phyloP scores from a whole-genome alignment of 129 eudicot genomes.

The Smallanthus sonchifolius region DNA sequence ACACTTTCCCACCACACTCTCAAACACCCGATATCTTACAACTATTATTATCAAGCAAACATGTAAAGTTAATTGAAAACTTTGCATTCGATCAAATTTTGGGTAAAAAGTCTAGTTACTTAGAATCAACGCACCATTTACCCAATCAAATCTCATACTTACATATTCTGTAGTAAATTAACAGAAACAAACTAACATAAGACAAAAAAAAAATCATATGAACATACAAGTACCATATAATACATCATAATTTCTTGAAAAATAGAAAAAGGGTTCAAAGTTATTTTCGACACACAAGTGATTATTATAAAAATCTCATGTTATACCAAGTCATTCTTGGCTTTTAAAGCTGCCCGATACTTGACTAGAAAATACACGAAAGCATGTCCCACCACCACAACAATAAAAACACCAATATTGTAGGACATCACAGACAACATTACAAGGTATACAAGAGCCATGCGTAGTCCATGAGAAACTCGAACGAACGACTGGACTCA shows the following conservation, averaged over 20 bases:
- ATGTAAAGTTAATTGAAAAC: background rate
- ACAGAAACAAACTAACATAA: background rate
- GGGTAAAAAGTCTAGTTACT: background rate
- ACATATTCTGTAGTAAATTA: too few relatives aligned
- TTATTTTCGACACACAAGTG: too few relatives aligned
- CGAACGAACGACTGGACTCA: conserved; percentile 22
- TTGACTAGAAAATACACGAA: conserved; percentile 43
- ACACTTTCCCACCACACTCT: too few relatives aligned
- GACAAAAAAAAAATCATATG: too few relatives aligned
- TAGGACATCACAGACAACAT: conserved; percentile 76
- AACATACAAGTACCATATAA: background rate
- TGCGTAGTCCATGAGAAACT: conserved; percentile 40
- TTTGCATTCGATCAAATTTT: background rate
- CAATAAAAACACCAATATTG: conserved; percentile 50
- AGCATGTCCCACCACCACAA: conserved; percentile 46
- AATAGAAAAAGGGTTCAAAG: background rate
- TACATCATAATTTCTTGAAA: background rate
- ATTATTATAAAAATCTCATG: too few relatives aligned
- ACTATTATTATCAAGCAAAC: background rate
- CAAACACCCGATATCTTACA: too few relatives aligned
- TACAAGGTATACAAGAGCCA: conserved; percentile 49
- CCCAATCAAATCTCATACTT: too few relatives aligned
- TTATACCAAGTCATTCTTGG: conserved; percentile 3
- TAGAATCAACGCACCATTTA: too few relatives aligned
- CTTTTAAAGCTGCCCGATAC: conserved; percentile 25